Evolutionary conservation across 495 filamentous ascomycete species (phyloP).

Genomic region (Trichoderma virens): DNA sequence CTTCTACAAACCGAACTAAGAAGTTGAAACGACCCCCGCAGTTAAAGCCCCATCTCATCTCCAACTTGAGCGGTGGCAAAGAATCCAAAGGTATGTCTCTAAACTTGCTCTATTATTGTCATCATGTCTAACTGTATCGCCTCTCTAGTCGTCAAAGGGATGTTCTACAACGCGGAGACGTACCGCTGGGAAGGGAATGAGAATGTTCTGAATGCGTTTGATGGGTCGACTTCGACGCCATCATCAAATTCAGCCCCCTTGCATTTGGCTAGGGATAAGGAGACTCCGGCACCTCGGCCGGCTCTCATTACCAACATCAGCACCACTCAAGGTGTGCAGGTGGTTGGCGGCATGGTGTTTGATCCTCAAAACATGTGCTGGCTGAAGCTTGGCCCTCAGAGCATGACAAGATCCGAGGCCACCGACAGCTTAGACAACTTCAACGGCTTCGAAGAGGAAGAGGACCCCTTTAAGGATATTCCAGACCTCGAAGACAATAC

Average conservation of each 20-base stretch:
- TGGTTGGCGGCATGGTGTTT: slow-evolving; percentile 93
- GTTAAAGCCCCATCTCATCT: slow-evolving; percentile 42
- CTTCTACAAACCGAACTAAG: slow-evolving; percentile 43
- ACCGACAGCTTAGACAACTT: slow-evolving; percentile 62
- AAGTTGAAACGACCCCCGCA: slow-evolving; percentile 45
- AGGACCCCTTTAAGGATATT: slow-evolving; percentile 48
- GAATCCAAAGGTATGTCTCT: slow-evolving; percentile 39
- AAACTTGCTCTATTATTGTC: slow-evolving; percentile 3
- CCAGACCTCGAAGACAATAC: slow-evolving; percentile 45
- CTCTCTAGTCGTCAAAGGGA: slow-evolving; percentile 71
- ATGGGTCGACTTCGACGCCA: slow-evolving; percentile 43
- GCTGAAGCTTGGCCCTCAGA: slow-evolving; percentile 59
- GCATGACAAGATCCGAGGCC: slow-evolving; percentile 27
- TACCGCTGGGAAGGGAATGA: slow-evolving; percentile 97
- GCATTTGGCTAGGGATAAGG: slow-evolving; percentile 43
- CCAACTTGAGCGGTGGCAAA: slow-evolving; percentile 39
- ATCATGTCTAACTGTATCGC: slow-evolving; percentile 14
- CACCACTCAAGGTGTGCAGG: slow-evolving; percentile 68
- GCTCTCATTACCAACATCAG: slow-evolving; percentile 90
- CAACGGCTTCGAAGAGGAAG: slow-evolving; percentile 62
- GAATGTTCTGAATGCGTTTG: slow-evolving; percentile 69
- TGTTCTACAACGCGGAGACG: slow-evolving; percentile 82
- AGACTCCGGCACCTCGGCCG: slow-evolving; percentile 62
- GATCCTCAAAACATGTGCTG: slow-evolving; percentile 94
- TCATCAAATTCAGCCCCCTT: slow-evolving; percentile 37